Evolutionary conservation across 2,329 filamentous ascomycete genomes (phyloP), one percentile per base, ranked within the genome.

Genomic region (Akanthomyces muscarius): DNA sequence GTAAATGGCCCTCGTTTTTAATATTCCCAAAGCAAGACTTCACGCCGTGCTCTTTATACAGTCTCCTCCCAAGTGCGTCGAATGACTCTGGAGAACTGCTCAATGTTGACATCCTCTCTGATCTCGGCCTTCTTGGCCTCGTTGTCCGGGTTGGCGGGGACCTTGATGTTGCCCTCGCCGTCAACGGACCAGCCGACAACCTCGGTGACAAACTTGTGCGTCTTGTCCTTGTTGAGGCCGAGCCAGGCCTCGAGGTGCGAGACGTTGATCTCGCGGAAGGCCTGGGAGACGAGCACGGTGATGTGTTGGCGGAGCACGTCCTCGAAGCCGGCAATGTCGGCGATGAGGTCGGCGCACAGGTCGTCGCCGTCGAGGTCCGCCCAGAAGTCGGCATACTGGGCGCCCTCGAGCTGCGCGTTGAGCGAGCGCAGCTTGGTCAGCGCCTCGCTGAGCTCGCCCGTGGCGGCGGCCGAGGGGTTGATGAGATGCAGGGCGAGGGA

Each of bases 111-210:
- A 68, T 95, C 93, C 83, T 99, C 95, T 71, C 93, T 86, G 72
- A 97, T 96, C 76, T 97, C 90, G 47, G 92, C 89, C 77, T 95
- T 95, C 83, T 96, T 92, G 51, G 92, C 95, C 85, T 98, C 94
- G 76, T 97, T 97, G 79, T 99, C 95, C 73, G 95, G 91, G 81
- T 99, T 99, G 72, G 89, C 82, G 62, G 95, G 95, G 63, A 99
- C 86, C 75, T 86, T 86, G 66, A 97, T 88, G 50, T 80, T 72
- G 41, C 83, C 81, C 61, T 81, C 86, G 36, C 82, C 80, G 65
- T 91, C 89, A 48, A 97, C 83, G 70, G 85, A 86, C 92, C 94
- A 99, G 68, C 90, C 91, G 72, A 90, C 95, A 13, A 94, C 90
- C 75, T 94, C 91, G 63, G 86, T 84, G 69, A 95, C 86, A 70